Evolutionary conservation across 2,329 filamentous ascomycete genomes (phyloP), one percentile per base, ranked within the genome.

Genomic region (Pestalotiopsis sp.): DNA sequence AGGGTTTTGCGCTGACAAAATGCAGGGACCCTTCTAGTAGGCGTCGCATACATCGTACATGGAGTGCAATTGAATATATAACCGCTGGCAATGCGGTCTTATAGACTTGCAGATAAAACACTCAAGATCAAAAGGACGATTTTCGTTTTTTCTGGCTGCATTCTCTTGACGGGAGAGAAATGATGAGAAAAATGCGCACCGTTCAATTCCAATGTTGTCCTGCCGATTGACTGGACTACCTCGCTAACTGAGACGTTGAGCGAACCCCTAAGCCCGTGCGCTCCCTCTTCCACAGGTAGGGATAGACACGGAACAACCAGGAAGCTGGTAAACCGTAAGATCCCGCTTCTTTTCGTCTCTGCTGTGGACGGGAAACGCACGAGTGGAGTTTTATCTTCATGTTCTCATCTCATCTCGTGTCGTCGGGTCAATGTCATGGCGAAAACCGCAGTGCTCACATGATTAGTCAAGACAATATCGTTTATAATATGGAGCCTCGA

Each of bases 361-460:
- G 12, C 41, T 49, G n/a, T 14, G 57, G 57, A 59, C 25, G 23
- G 57, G 25, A 23, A 27, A 23, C 31, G 7, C 31, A 27, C 27
- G 23, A n/a, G 11, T 27, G 45, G 14, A 20, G 14, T 59, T 27
- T 5, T 17, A 4, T 52, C 45, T 17, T 52, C 17, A 23, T 49
- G 14, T 20, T n/a, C n/a, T 9, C 7, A n/a, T n/a, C 3, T 52
- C 6, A 13, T 17, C 20, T 52, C 45, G 14, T 52, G 14, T 20
- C 45, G 45, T 59, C 57, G 57, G 57, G 57, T 59, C 23, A 58
- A 59, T 27, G 23, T 59, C 57, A 27, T 59, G 23, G 57, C 57
- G 57, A 59, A 59, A 20, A 20, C 17, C 45, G 7, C 17, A 17
- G 17, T 12, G 17, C 9, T 20, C 20, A 52, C 17, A 23, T 52